Evolutionary conservation across 495 filamentous ascomycete genomes (phyloP).

Genomic region (Tuber calosporum): DNA sequence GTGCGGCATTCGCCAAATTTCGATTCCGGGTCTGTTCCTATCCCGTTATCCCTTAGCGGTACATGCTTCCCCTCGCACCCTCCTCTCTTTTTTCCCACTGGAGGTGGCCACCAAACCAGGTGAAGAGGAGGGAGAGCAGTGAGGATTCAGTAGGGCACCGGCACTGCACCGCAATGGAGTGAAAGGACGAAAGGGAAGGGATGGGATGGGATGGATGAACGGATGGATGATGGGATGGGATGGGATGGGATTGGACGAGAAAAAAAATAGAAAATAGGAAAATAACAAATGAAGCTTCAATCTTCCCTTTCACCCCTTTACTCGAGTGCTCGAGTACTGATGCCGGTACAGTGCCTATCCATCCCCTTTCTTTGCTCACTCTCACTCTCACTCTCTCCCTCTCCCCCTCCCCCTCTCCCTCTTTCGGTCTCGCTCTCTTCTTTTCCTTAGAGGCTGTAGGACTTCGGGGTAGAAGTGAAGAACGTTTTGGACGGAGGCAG

Average conservation of each 20-base stretch:
- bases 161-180: conserved; percentile 17
- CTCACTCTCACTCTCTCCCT: conserved; percentile 6
- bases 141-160: conserved; percentile 11
- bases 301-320: conserved; percentile 17
- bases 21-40: background rate
- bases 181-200: conserved; percentile 14
- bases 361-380: conserved; percentile 7
- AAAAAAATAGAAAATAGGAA: background rate
- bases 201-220: conserved; percentile 24
- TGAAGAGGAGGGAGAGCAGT: conserved; percentile 13
- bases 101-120: conserved; percentile 19
- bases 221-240: background rate
- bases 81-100: conserved; percentile 11
- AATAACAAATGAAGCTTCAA: conserved; percentile 15
- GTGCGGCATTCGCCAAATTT: conserved; percentile 31
- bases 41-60: background rate
- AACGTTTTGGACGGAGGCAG: background rate
- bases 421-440: conserved; percentile 10
- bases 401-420: conserved; percentile 4
- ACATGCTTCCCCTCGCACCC: conserved; percentile 11
- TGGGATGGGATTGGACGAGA: background rate
- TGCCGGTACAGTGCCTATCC: background rate
- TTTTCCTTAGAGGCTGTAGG: background rate
- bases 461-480: background rate
- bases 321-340: no score